Base-by-base conservation (phyloP, 1,284 basidiomycete species). In the Rhodotorula sp. region DNA sequence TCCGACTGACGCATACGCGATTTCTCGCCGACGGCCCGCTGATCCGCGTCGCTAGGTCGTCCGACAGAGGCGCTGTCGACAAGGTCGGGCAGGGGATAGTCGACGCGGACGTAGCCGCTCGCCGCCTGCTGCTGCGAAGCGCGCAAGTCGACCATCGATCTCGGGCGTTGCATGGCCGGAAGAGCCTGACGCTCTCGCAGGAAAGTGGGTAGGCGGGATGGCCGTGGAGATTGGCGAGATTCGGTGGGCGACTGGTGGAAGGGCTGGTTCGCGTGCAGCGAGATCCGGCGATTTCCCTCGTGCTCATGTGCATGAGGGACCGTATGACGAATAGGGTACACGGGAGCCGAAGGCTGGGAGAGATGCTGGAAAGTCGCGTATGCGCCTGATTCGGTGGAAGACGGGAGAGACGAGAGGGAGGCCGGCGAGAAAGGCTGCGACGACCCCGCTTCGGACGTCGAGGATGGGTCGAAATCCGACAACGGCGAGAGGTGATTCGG, bases 131-230 rank as follows among this genome's bases (percentile, higher is more conserved):
- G 34, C 56, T 65, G 51, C 3, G 63, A 60, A 55, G n/a, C n/a
- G 18, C 60, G 50, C 4, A 74, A 65, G 48, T 74, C 72, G 34
- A 71, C 44, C 72, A 74, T 74, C 48, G 72, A 74, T 26, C 68
- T 44, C 7, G 72, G 69, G 1, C 71, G 64, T 2, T 62, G 52
- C 15, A 73, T 66, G 11, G 20, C 59, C 24, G 20, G 30, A 31
- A 9, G 31, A n/a, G 37, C 56, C 26, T 59, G 61, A 1, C 71
- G 63, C 24, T 73, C 71, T 22, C 57, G 69, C 26, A 73, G 62
- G 52, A 73, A 73, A 11, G 64, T 64, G 1, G 71, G 71, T 1
- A 73, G 59, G 18, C 71, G 71, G 22, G 71, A 73, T 1, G 66
- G 48, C 16, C 65, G 59, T 4, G 54, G 16, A 3, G 60, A n/a